phyloP scores from a whole-genome alignment of 1,284 basidiomycete species.

The Cutaneotrichosporon spelunceum region DNA sequence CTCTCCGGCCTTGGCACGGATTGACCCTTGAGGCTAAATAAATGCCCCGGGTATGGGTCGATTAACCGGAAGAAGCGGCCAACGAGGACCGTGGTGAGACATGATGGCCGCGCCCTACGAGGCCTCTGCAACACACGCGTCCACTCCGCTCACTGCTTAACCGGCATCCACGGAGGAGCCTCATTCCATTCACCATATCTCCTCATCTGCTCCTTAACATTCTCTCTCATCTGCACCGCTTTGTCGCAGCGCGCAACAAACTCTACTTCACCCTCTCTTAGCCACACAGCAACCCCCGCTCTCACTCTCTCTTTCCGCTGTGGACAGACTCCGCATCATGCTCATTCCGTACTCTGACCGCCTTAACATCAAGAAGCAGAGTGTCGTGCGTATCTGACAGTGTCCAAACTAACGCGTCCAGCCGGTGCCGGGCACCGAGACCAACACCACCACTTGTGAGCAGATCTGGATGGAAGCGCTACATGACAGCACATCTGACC shows the following conservation, averaged over 20 bases:
- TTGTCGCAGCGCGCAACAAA: neutral
- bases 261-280: slow-evolving; percentile 1
- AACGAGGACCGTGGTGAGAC: slow-evolving; percentile 1
- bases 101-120: too few relatives aligned
- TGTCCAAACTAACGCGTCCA: slow-evolving; percentile 14
- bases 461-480: neutral
- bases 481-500: neutral
- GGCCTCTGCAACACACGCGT: too few relatives aligned
- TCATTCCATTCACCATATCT: too few relatives aligned
- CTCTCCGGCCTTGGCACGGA: too few relatives aligned
- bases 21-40: too few relatives aligned
- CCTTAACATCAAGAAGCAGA: slow-evolving; percentile 35
- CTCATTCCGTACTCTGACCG: slow-evolving; percentile 28
- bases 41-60: neutral
- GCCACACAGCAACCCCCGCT: neutral
- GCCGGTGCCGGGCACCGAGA: slow-evolving; percentile 38
- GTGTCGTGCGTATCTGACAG: slow-evolving; percentile 31
- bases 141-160: too few relatives aligned
- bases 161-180: too few relatives aligned
- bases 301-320: neutral
- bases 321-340: slow-evolving; percentile 22
- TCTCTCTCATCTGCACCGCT: neutral
- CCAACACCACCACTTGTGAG: slow-evolving; percentile 35
- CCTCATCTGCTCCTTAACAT: neutral
- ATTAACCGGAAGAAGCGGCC: neutral